Evolutionary conservation across 1,139 yeast genomes (phyloP).

Genomic region (Yamadazyma pseudoaaseri): DNA sequence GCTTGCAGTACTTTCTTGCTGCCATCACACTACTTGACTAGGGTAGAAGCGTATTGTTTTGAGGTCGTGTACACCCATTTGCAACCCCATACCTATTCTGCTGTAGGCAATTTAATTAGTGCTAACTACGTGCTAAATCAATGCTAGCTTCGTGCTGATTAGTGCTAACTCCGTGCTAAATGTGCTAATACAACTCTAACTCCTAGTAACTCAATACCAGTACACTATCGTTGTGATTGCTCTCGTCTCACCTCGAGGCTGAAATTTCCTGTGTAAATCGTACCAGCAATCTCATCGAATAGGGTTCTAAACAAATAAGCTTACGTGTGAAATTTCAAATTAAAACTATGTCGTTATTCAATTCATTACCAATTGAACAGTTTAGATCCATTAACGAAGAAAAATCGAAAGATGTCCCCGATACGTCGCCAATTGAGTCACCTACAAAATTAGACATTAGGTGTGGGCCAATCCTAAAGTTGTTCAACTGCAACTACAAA

Average conservation of each 20-base stretch:
- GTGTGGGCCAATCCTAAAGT: conserved; percentile 79
- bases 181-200: no score
- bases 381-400: conserved; percentile 25
- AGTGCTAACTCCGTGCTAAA: no score
- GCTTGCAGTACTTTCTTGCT: no score
- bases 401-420: conserved; percentile 25
- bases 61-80: no score
- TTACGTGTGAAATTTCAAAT: neutral
- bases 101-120: no score
- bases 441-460: conserved; percentile 44
- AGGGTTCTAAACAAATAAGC: neutral
- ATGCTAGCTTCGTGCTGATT: no score
- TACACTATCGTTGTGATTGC: neutral
- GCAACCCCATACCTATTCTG: no score
- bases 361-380: conserved; percentile 31
- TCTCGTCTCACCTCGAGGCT: neutral
- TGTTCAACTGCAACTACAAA: conserved; percentile 57
- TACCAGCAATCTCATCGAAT: conserved; percentile 6
- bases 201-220: no score
- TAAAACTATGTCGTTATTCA: conserved; percentile 5
- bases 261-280: neutral
- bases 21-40: no score
- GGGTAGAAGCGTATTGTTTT: no score
- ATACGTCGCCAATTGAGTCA: conserved; percentile 24
- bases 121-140: no score